Evolutionary conservation across 352 stramenopile genomes (phyloP), one percentile per base, ranked within the genome.

Genomic region (Pseudoperonospora humuli): DNA sequence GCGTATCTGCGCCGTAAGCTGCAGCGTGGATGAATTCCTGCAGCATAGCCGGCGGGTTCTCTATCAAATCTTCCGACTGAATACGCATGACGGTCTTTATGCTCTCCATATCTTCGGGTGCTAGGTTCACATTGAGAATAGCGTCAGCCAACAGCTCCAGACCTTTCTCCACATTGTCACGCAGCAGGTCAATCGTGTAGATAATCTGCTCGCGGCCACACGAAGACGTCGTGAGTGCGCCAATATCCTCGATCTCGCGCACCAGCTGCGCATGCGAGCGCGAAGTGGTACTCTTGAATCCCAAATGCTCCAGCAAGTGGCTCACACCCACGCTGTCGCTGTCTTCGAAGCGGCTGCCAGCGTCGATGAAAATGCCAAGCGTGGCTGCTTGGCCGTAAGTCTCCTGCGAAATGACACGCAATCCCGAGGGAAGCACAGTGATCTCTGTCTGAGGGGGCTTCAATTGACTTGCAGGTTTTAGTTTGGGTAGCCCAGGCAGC

Each of bases 331-430:
- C 70, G 26, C 75, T 86, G 7, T 59, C 55, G 41, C 82, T 71
- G 40, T 86, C 62, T 55, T 95, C 84, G 45, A 81, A 76, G 43
- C 78, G 76, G 48, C 83, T 96, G 42, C 92, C 94, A 24, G 88
- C 84, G 50, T 97, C 82, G 13, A 97, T 67, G 26, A 98, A 86
- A 19, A 98, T 76, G 21, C 93, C 95, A 47, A 98, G 67, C 3
- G 94, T 97, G 32, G 84, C 92, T 9, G 96, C 89, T 57, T 97
- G 92, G 24, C 90, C 93, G 61, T 97, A 98, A 13, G 85, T 98
- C 60, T 98, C 94, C 52, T 98, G 93, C 10, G 91, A 97, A 41
- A 97, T 96, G 19, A 98, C 93, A 21, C 94, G 85, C 28, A 98
- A 70, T 0, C 94, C 95, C 36, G 96, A 98, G 10, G 84, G 64